These are phyloP conservation scores for Boletellus dicymbophilus DNA, from an alignment of 1,284 basidiomycete species.

Conservation along the genomic window DNA sequence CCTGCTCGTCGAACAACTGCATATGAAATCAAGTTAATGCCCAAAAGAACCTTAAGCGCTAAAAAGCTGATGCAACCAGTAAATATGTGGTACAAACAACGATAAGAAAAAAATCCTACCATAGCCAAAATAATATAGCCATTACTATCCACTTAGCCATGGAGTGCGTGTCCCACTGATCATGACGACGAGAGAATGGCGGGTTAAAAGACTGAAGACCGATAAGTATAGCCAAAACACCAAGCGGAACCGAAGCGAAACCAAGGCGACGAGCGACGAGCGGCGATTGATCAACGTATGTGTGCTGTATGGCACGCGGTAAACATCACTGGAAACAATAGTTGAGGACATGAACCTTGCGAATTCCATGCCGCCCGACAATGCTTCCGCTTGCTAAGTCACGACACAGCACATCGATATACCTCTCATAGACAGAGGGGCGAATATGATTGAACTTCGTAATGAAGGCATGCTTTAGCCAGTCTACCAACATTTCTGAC, in stretches of 20 bases:
- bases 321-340: conserved; percentile 4
- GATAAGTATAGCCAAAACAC: conserved; percentile 89
- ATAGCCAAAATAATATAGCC: conserved; percentile 76
- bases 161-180: conserved; percentile 37
- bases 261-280: conserved; percentile 92
- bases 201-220: conserved; percentile 79
- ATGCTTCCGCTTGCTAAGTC: conserved; percentile 87
- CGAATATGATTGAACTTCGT: conserved; percentile 98
- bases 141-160: conserved; percentile 68
- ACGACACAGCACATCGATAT: conserved; percentile 94
- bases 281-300: conserved; percentile 95
- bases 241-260: conserved; percentile 91
- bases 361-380: conserved; percentile 61
- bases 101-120: conserved; percentile 49
- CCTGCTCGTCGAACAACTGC: conserved; percentile 74
- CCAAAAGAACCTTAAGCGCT: conserved; percentile 86
- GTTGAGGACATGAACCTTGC: conserved; percentile 54
- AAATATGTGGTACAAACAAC: not conserved
- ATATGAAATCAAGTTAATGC: conserved; percentile 84
- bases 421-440: conserved; percentile 93
- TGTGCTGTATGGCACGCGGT: conserved; percentile 50
- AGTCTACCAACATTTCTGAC: conserved; percentile 96
- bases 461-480: conserved; percentile 99
- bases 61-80: conserved; percentile 56
- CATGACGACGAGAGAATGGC: conserved; percentile 51